Conservation (phyloP, 257 asterid species). For the Lavandula angustifolia region DNA sequence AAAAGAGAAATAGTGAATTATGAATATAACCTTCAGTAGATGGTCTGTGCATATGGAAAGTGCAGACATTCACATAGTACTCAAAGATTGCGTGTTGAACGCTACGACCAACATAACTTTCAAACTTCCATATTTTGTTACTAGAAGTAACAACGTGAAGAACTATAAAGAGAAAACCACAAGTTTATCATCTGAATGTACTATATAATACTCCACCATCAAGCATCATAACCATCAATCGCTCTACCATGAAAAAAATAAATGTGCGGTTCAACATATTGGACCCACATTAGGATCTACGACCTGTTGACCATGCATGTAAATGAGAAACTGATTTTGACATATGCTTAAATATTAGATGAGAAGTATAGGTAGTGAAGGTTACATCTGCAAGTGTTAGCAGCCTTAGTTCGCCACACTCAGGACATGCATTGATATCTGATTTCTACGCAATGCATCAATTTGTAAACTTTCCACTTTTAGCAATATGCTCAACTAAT, state of each 20-base stretch:
- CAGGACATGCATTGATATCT: not conserved
- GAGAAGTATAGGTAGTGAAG: not conserved
- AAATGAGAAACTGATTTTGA: not conserved
- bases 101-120: not conserved
- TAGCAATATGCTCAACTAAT: not conserved
- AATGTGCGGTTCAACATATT: not conserved
- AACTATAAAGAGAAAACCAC: not conserved
- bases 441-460: not conserved
- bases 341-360: too few species aligned
- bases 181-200: not conserved
- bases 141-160: not conserved
- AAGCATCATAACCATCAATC: not conserved
- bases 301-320: not conserved
- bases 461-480: not conserved
- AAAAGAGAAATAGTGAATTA: too few species aligned
- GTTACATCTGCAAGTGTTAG: not conserved
- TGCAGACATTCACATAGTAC: not conserved
- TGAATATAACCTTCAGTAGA: not conserved
- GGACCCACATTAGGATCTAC: constrained; percentile 10
- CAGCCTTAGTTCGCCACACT: not conserved
- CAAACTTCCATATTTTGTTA: not conserved
- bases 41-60: not conserved
- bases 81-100: not conserved
- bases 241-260: constrained; percentile 13
- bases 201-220: too few species aligned